Evolutionary conservation across 2,329 filamentous ascomycete species (phyloP).

Genomic region (Pseudogymnoascus sp.): DNA sequence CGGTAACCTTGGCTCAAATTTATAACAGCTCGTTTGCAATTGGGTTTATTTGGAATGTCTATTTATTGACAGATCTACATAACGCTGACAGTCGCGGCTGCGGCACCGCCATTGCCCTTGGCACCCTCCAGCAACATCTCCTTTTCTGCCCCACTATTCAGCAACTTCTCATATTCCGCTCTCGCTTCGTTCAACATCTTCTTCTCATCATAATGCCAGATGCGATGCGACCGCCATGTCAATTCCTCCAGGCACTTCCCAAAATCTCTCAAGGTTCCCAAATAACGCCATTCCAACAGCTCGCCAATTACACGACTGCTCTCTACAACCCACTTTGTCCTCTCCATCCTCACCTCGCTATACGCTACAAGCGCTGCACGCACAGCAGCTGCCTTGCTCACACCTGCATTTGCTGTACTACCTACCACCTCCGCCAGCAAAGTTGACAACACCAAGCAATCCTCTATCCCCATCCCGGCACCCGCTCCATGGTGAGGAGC

Average conservation of each 20-base stretch:
- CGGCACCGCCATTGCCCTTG: no score
- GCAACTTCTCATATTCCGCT: neutral
- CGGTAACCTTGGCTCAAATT: no score
- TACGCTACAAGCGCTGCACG: slow-evolving; percentile 27
- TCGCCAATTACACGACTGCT: slow-evolving; percentile 30
- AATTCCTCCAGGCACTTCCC: slow-evolving; percentile 23
- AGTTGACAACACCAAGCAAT: slow-evolving; percentile 29
- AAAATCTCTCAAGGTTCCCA: slow-evolving; percentile 21
- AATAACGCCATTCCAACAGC: slow-evolving; percentile 28
- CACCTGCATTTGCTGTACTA: slow-evolving; percentile 17
- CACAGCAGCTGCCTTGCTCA: slow-evolving; percentile 18
- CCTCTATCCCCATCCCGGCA: slow-evolving; percentile 48
- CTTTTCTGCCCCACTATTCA: neutral
- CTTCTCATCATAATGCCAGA: slow-evolving; percentile 14
- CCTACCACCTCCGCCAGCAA: slow-evolving; percentile 31
- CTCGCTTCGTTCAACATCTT: slow-evolving; percentile 12
- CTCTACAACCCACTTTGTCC: slow-evolving; percentile 30
- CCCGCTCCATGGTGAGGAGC: slow-evolving; percentile 48
- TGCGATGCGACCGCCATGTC: slow-evolving; percentile 10
- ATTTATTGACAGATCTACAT: no score
- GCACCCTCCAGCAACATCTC: no score
- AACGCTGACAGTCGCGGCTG: no score
- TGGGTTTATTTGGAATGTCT: no score
- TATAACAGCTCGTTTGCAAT: no score
- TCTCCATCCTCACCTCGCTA: slow-evolving; percentile 23